Evolutionary conservation across 2,329 filamentous ascomycete species (phyloP), one percentile per base, ranked within the genome.

Genomic region (Talaromyces atroroseus): DNA sequence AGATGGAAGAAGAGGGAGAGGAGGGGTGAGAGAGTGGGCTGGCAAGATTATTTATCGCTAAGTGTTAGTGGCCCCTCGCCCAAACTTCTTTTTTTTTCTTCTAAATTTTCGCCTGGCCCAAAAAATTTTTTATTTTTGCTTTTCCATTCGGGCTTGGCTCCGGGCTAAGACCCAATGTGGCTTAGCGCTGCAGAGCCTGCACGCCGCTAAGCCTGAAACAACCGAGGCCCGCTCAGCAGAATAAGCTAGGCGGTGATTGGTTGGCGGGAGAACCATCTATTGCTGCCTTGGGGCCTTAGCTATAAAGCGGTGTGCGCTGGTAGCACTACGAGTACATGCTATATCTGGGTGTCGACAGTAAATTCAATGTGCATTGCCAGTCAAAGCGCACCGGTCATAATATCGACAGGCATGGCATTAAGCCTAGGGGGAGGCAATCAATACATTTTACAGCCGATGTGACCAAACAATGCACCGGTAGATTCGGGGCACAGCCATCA

Each of bases 31-130:
- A 53, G 57, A 59, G 60, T 54, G 61, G 58, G 56, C 50, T 58
- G 51, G 45, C n/a, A 50, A 54, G 52, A 60, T 55, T 72, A 73
- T 72, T 73, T 72, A 72, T 71, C 70, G 64, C 59, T 66, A 63
- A n/a, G n/a, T n/a, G n/a, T n/a, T n/a, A 68, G 68, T 70, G 70
- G 69, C 64, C 63, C 50, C 56, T 58, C 50, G 50, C 23, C 53
- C 53, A 49, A 50, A 24, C 4, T 32, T 7, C 20, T 44, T 50
- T 50, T 26, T 40, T 47, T 61, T 55, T 44, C 55, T 59, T 54
- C 53, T 32, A 26, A 26, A 10, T 29, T 29, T 48, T 51, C 49
- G 61, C 62, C 62, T 56, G 44, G 56, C 59, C 56, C 54, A 50
- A 62, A 64, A 62, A 54, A 56, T 60, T 62, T 61, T 38, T 44